Base-by-base conservation (phyloP, 306 rosid species). In the Cicer judaicum region DNA sequence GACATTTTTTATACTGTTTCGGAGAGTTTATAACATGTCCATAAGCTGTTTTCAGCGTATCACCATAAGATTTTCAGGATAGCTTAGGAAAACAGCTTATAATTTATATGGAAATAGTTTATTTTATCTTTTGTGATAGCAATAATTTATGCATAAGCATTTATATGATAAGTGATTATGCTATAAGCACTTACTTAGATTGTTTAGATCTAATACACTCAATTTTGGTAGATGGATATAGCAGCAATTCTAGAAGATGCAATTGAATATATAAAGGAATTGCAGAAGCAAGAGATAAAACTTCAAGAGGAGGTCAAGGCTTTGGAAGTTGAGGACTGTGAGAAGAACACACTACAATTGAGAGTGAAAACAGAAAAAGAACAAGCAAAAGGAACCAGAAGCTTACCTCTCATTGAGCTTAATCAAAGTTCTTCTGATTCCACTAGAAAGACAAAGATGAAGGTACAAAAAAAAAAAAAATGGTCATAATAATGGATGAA, bases 161-260 rank as follows among this genome's bases (percentile, higher is more conserved):
- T 29, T 29, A 4, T 29, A 4, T 29, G 36, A 29, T 29, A 29
- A 29, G 36, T 29, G 36, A 29, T 29, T 29, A 29, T 29, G 36
- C 36, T 29, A 4, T 29, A 29, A 29, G 36, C 5, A 29, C 36
- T 29, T 29, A 29, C 0, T 29, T 29, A 29, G 36, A 29, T 4
- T 29, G 5, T 29, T 3, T 29, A 29, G 4, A 64, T 64, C 13
- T 46, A 36, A 73, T 61, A 9, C 40, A 21, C 54, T 52, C 64
- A 38, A 38, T 67, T 38, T 71, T 71, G 21, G 72, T 82, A 93
- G 98, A 91, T 93, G 97, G 89, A 93, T 75, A 85, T 71, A 78
- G 84, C 86, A 74, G 15, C 98, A 8, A 91, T 87, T 82, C 49
- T 87, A 40, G 84, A 68, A 57, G 97, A 93, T 21, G 98, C 97